Percentiles rank a stretch among this genome's conserved stretches.
phyloP scores from a whole-genome alignment of 2,329 filamentous ascomycete species.

The Podosphaera xanthii region DNA sequence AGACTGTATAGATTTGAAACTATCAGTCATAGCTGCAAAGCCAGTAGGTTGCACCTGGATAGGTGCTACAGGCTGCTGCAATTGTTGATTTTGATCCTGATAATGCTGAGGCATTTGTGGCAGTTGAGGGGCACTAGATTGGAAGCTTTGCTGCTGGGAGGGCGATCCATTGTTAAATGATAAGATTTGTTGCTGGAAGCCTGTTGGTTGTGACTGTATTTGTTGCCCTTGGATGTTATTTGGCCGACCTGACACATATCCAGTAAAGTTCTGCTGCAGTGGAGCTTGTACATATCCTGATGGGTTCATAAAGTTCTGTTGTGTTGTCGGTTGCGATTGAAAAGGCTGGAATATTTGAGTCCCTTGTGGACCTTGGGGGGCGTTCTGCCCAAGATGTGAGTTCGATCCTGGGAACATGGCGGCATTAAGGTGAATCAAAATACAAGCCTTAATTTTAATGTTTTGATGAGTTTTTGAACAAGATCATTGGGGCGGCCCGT shows the following conservation, averaged over 20 bases:
- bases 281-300: constrained; percentile 17
- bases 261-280: constrained; percentile 14
- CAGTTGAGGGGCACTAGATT: constrained; percentile 15
- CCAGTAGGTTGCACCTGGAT: constrained; percentile 42
- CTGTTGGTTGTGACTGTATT: constrained; percentile 32
- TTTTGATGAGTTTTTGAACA: too few relatives aligned
- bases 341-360: constrained; percentile 34
- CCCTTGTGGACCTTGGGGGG: constrained; percentile 38
- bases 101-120: constrained; percentile 16
- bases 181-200: constrained; percentile 23
- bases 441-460: too few relatives aligned
- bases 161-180: constrained; percentile 21
- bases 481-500: too few relatives aligned
- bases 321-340: constrained; percentile 20
- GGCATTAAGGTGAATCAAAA: background rate
- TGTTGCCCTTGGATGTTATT: constrained; percentile 30
- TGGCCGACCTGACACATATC: constrained; percentile 15
- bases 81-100: constrained; percentile 15
- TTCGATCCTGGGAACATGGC: constrained; percentile 80
- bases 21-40: constrained; percentile 43
- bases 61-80: constrained; percentile 29
- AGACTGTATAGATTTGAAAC: constrained; percentile 30
- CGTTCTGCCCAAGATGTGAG: constrained; percentile 60
- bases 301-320: constrained; percentile 18
- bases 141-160: constrained; percentile 22